Evolutionary conservation across 176 grass and related monocot genomes (phyloP).

Genomic region (Puya raimondii): DNA sequence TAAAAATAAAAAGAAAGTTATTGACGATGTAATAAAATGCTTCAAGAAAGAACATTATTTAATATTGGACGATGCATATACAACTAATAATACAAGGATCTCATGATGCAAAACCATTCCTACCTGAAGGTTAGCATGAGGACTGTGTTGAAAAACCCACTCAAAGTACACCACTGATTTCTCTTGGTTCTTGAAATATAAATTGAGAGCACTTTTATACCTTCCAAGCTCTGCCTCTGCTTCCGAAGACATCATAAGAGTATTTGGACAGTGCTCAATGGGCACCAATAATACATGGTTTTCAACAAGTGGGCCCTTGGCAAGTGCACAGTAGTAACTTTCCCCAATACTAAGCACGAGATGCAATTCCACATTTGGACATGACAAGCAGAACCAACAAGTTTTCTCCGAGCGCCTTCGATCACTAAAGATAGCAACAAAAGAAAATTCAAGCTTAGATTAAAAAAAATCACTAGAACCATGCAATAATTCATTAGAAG

Average conservation of each 20-base stretch:
- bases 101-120: background rate
- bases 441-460: background rate
- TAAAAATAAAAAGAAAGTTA: no score
- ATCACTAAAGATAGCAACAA: slow-evolving; percentile 19
- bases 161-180: slow-evolving; percentile 62
- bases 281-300: slow-evolving; percentile 74
- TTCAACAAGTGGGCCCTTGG: slow-evolving; percentile 82
- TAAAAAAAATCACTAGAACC: background rate
- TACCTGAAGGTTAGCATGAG: slow-evolving; percentile 95
- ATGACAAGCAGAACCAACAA: slow-evolving; percentile 98
- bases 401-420: slow-evolving; percentile 40
- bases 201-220: slow-evolving; percentile 55
- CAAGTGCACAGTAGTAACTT: slow-evolving; percentile 83
- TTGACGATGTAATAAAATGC: no score
- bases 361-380: slow-evolving; percentile 78
- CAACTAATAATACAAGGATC: no score
- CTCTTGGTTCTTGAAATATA: slow-evolving; percentile 67
- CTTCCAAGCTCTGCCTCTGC: slow-evolving; percentile 61
- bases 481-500: background rate
- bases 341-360: slow-evolving; percentile 75
- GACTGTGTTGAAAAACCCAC: slow-evolving; percentile 59
- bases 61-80: no score
- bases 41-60: no score
- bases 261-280: slow-evolving; percentile 63
- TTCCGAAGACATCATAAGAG: slow-evolving; percentile 55